Evolutionary conservation across 2,329 filamentous ascomycete genomes (phyloP).

Genomic region (Aspergillus costaricaensis): DNA sequence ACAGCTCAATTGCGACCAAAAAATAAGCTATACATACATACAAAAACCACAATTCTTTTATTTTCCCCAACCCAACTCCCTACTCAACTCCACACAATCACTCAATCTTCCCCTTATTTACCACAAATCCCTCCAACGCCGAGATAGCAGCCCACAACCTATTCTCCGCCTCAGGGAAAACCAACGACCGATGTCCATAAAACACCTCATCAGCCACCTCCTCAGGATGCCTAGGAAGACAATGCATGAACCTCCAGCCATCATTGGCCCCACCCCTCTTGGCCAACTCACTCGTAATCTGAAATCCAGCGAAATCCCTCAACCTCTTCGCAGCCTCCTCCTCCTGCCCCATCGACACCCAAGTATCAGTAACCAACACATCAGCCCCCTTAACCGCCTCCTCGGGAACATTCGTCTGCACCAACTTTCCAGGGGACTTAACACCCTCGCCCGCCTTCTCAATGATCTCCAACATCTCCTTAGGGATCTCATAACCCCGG

Average conservation of each 20-base stretch:
- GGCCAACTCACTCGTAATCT: conserved; percentile 85
- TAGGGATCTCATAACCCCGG: conserved; percentile 77
- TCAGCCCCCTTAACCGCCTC: conserved; percentile 84
- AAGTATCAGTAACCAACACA: conserved; percentile 93
- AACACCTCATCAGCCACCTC: conserved; percentile 96
- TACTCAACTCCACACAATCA: neutral
- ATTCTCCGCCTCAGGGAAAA: conserved; percentile 94
- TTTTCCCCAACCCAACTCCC: neutral
- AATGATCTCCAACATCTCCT: conserved; percentile 73
- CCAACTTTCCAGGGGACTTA: conserved; percentile 64
- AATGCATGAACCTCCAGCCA: conserved; percentile 98
- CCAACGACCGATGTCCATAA: conserved; percentile 79
- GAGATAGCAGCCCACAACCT: conserved; percentile 88
- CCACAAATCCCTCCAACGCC: conserved; percentile 82
- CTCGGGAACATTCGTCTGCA: conserved; percentile 76
- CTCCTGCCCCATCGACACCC: conserved; percentile 98
- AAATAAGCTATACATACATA: neutral
- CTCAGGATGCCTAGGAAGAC: conserved; percentile 84
- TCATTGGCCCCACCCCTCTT: conserved; percentile 81
- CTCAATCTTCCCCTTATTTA: conserved; percentile 82
- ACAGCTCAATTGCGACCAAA: no score
- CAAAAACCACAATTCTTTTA: neutral
- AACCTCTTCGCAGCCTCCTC: conserved; percentile 75
- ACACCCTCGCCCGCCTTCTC: conserved; percentile 61
- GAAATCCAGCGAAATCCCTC: conserved; percentile 83